Evolutionary conservation across 1,284 basidiomycete species (phyloP), one percentile per base, ranked within the genome.

Genomic region (Ganoderma resinaceum): DNA sequence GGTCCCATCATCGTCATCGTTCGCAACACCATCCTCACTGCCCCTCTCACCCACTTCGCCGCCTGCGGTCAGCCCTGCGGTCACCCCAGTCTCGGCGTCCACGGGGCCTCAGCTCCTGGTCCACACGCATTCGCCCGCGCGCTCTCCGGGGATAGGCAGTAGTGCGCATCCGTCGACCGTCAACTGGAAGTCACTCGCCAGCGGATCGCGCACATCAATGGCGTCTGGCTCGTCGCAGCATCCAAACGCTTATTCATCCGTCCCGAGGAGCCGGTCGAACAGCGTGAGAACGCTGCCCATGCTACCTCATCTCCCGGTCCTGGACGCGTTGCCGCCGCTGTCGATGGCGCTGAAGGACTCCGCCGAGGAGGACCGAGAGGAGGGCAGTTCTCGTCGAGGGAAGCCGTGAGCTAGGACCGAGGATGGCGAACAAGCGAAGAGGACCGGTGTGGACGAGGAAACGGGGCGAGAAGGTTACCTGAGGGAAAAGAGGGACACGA

Each of bases 291-390:
- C 70, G 59, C n/a, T 73, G 43, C 46, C 46, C 3, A 12, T 52
- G 46, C 68, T 72, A n/a, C 63, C 67, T 49, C 71, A 69, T 52
- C 65, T 77, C 14, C 76, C 77, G 29, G 73, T 74, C 11, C 29
- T 76, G 4, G 71, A 75, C 29, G 67, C 74, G 12, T 66, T 73
- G 18, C 67, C 76, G 61, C 76, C 77, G 42, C 62, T 78, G 59
- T 65, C 66, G 58, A 43, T 70, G 43, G 66, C 66, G 61, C 33
- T 61, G 33, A 43, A 53, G 62, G 66, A 55, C 53, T 69, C 62
- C 49, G 31, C 67, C 1, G 71, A 70, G 35, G 66, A 70, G 20
- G 65, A 66, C 29, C 12, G 46, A 26, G 46, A 52, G 23, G 63
- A 69, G 8, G 61, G 23, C 14, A 35, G 31, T 23, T 5, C 49